Evolutionary conservation across 169 alveolate genomes (phyloP).

Genomic region (Babesia caballi): DNA sequence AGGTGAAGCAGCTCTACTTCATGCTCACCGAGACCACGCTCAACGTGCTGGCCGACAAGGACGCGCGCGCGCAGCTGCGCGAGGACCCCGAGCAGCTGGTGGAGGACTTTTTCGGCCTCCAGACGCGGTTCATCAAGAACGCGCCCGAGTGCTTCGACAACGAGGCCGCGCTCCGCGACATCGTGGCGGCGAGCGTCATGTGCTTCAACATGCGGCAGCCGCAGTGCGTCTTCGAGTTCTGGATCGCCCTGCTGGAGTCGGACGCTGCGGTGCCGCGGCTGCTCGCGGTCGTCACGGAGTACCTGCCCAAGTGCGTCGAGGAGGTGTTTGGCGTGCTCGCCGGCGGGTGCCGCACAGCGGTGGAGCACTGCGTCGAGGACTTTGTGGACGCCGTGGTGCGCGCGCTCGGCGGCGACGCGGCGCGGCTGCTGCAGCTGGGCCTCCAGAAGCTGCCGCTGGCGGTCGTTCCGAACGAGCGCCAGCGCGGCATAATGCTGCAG

Average conservation of each 20-base stretch:
- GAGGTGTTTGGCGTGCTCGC: not conserved
- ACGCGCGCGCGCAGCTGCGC: not conserved
- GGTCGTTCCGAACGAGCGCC: conserved; percentile 25
- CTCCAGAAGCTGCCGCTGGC: conserved; percentile 28
- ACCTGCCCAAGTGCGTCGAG: conserved; percentile 16
- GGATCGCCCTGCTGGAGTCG: conserved; percentile 35
- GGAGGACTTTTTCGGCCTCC: conserved; percentile 59
- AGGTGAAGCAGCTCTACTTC: conserved; percentile 22
- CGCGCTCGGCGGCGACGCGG: conserved; percentile 8
- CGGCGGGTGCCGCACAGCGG: conserved; percentile 31
- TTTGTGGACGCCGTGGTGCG: conserved; percentile 10
- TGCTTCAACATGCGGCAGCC: conserved; percentile 51
- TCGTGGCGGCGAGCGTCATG: conserved; percentile 13
- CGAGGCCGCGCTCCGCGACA: conserved; percentile 9
- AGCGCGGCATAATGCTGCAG: not conserved
- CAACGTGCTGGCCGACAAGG: conserved; percentile 3
- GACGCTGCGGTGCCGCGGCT: not conserved
- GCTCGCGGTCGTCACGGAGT: not conserved
- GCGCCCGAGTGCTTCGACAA: conserved; percentile 15
- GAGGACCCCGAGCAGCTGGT: conserved; percentile 22
- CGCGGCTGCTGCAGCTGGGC: conserved; percentile 14
- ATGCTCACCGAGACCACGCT: conserved; percentile 37
- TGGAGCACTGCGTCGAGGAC: conserved; percentile 46
- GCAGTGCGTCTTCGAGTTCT: conserved; percentile 46
- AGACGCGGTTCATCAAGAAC: conserved; percentile 35